Base-by-base conservation (phyloP, 352 stramenopile genomes). In the Aphanomyces euteiches region DNA sequence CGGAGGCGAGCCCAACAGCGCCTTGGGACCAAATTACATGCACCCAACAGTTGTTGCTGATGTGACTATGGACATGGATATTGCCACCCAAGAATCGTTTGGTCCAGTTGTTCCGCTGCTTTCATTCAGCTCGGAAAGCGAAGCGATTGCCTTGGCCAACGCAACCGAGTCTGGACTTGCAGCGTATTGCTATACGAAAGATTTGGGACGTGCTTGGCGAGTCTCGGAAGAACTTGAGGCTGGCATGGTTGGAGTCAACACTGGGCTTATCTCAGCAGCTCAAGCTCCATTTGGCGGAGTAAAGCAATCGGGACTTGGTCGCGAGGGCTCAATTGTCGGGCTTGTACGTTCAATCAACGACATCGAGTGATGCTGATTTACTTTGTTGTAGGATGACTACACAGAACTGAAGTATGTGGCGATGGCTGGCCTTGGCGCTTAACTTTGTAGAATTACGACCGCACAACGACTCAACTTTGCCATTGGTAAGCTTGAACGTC, bases 321-420 rank as follows among this genome's bases (percentile, higher is more conserved):
- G 90, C 63, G 93, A 98, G 66, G 96, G 90, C 72, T 93, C 87
- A 17, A 81, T 83, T 39, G 71, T 93, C 38, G 96, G 96, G 0
- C 69, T 98, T 7, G 84, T 86, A 39, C 65, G 84, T 21, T 77
- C 87, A 71, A 12, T 74, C 81, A 37, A 10, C 0, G 7, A 36
- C 17, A 12, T n/a, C 36, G 4, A 37, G 38, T 63, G 5, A 63
- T 63, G 41, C 6, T 58, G 13, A 38, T 6, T 8, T 13, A 19
- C 17, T 28, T 28, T 2, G 28, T 28, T 28, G 28, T 61, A 93
- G 17, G 88, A 96, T 34, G 96, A 99, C 79, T 99, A 99, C 79
- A 75, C 97, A 47, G 96, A 99, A 78, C 98, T 91, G 21, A 99
- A 99, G 78, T 98, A 98, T 78, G 82, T 99, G 47, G 84, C 75